phyloP scores from a whole-genome alignment of 164 flowering plant genomes.

The Warburgia ugandensis region DNA sequence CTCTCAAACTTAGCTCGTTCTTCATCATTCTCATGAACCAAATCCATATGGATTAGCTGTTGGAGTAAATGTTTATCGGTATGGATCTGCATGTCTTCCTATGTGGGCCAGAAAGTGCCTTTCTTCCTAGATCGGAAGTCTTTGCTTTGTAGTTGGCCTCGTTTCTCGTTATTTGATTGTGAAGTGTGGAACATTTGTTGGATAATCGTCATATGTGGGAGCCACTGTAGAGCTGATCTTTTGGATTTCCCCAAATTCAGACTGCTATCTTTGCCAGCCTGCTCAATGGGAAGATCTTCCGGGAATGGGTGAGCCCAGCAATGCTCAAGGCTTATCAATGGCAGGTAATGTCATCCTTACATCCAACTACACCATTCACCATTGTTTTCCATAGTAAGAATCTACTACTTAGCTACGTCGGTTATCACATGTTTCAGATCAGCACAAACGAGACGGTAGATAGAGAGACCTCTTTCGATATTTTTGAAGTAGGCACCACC shows the following conservation, averaged over 20 bases:
- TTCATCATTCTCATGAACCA: no score
- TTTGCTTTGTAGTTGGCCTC: background rate
- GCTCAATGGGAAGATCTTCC: conserved; percentile 58
- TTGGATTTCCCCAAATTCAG: conserved; percentile 30
- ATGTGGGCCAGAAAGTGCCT: no score
- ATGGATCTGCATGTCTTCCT: no score
- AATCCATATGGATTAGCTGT: no score
- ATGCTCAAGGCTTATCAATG: conserved; percentile 67
- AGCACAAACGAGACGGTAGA: conserved; percentile 27
- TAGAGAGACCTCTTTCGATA: conserved; percentile 35
- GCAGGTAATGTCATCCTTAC: conserved; percentile 37
- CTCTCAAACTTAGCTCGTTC: no score
- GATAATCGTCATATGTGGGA: background rate
- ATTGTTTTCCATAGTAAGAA: background rate
- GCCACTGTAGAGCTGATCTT: no score
- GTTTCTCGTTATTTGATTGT: background rate
- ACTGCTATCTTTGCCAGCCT: conserved; percentile 52
- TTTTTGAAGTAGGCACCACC: conserved; percentile 34
- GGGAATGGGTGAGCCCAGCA: conserved; percentile 77
- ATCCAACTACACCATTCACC: background rate
- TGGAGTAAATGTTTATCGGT: no score
- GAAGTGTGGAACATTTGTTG: background rate
- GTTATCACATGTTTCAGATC: conserved; percentile 27
- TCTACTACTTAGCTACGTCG: background rate
- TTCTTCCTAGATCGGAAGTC: background rate